These are phyloP conservation scores for Didymella pomorum DNA, from an alignment of 2,329 filamentous ascomycete species.

Conservation along the genomic window DNA sequence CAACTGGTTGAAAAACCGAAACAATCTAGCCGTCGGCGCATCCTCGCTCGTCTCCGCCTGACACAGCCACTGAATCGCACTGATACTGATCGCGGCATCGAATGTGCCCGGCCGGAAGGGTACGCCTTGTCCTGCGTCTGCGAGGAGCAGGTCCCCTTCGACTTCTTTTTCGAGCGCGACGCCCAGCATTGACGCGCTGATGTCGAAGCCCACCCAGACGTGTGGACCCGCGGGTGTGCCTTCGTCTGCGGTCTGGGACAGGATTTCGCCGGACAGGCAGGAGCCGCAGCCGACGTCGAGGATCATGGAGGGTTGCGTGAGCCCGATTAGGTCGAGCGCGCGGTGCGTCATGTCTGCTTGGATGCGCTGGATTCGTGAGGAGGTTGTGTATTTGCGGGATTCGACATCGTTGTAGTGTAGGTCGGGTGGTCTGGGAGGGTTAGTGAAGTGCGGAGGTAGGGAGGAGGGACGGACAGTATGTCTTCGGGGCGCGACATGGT, in stretches of 20 bases:
- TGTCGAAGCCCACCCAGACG: slow-evolving; percentile 97
- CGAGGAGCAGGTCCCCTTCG: slow-evolving; percentile 90
- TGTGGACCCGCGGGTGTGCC: slow-evolving; percentile 78
- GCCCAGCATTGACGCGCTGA: slow-evolving; percentile 95
- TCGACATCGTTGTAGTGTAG: slow-evolving; percentile 97
- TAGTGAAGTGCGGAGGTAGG: slow-evolving; percentile 18
- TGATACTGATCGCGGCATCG: slow-evolving; percentile 94
- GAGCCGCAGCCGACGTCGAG: slow-evolving; percentile 97
- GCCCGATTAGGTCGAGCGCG: slow-evolving; percentile 88
- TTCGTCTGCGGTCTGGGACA: slow-evolving; percentile 73
- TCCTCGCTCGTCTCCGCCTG: slow-evolving; percentile 92
- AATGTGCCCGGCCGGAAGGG: slow-evolving; percentile 93
- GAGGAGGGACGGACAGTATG: slow-evolving; percentile 70
- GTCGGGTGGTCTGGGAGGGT: slow-evolving; percentile 76
- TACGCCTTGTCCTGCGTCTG: slow-evolving; percentile 93
- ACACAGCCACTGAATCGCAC: slow-evolving; percentile 97
- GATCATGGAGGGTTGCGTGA: slow-evolving; percentile 81
- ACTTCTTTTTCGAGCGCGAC: slow-evolving; percentile 90
- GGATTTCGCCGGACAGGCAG: slow-evolving; percentile 91
- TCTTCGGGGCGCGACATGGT: slow-evolving; percentile 98
- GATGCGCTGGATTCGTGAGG: slow-evolving; percentile 92
- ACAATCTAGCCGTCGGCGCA: slow-evolving; percentile 76
- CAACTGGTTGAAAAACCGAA: slow-evolving; percentile 89
- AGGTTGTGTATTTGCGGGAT: slow-evolving; percentile 97
- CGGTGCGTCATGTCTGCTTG: slow-evolving; percentile 94